Evolutionary conservation across 2,329 filamentous ascomycete species (phyloP).

Genomic region (Penicillium sp.): DNA sequence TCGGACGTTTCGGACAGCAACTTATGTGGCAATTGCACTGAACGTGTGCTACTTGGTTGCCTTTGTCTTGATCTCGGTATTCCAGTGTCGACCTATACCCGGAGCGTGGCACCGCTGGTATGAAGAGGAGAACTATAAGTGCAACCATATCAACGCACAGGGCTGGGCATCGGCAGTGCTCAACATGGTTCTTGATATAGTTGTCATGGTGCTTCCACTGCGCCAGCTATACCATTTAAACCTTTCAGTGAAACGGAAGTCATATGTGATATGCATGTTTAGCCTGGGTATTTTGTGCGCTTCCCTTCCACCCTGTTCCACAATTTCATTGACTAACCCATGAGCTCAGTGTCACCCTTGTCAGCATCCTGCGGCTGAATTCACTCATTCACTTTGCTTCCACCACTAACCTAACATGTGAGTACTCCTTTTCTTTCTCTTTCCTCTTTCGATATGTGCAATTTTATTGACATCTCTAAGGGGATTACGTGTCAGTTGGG

Average conservation of each 20-base stretch:
- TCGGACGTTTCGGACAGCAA: constrained; percentile 31
- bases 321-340: background rate
- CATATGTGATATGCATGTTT: constrained; percentile 38
- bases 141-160: constrained; percentile 40
- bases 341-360: constrained; percentile 41
- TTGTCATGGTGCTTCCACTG: constrained; percentile 31
- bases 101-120: constrained; percentile 45
- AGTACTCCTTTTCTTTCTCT: background rate
- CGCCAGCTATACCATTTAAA: constrained; percentile 27
- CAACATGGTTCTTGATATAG: constrained; percentile 33
- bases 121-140: constrained; percentile 32
- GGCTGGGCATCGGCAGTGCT: constrained; percentile 36
- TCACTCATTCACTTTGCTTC: constrained; percentile 44
- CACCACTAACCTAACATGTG: constrained; percentile 43
- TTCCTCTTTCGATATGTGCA: background rate
- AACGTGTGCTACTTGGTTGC: constrained; percentile 30
- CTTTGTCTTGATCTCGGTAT: constrained; percentile 38
- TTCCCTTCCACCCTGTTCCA: background rate
- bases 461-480: constrained; percentile 12
- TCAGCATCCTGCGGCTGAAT: constrained; percentile 46
- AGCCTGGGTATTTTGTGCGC: constrained; percentile 38
- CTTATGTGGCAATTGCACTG: constrained; percentile 33
- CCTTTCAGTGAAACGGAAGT: constrained; percentile 31
- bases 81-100: constrained; percentile 39
- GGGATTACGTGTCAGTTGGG: constrained; percentile 31